Percentiles rank a stretch among this genome's conserved stretches.
These are phyloP conservation scores for Xylariaceae sp. DNA, from an alignment of 2,329 filamentous ascomycete genomes.

Conservation along the genomic window DNA sequence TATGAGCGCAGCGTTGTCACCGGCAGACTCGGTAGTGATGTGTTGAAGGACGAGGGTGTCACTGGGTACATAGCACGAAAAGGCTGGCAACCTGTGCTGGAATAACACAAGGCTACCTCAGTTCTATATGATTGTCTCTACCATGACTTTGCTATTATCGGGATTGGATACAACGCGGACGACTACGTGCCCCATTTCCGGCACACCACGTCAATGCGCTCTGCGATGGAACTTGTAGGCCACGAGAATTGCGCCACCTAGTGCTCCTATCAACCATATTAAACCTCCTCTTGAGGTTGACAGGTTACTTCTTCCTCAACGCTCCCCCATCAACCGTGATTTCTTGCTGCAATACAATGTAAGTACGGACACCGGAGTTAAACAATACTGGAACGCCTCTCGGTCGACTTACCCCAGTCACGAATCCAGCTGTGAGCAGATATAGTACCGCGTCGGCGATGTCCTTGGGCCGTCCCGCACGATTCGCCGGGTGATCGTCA, in stretches of 20 bases:
- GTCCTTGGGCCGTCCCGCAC: conserved; percentile 42
- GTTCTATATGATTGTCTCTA: no score
- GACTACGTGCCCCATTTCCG: no score
- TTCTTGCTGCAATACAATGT: conserved; percentile 13
- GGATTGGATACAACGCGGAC: no score
- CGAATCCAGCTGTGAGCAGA: conserved; percentile 27
- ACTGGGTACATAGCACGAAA: conserved; percentile 52
- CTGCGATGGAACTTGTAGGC: no score
- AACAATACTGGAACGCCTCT: no score
- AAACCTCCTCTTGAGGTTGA: no score
- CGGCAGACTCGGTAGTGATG: conserved; percentile 53
- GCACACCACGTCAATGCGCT: no score
- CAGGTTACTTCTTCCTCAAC: conserved; percentile 21
- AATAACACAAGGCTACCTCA: conserved; percentile 19
- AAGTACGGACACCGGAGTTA: no score
- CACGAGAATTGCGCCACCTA: no score
- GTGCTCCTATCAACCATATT: no score
- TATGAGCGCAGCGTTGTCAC: conserved; percentile 65
- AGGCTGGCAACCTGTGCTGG: conserved; percentile 53
- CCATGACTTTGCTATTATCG: no score
- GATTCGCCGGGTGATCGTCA: conserved; percentile 39
- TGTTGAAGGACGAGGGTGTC: conserved; percentile 60
- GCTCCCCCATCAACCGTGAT: conserved; percentile 27
- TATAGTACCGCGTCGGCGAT: conserved; percentile 41
- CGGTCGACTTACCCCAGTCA: conserved; percentile 16